Conservation (phyloP, 108 stramenopile species). For the Mediolabrus comicus region DNA sequence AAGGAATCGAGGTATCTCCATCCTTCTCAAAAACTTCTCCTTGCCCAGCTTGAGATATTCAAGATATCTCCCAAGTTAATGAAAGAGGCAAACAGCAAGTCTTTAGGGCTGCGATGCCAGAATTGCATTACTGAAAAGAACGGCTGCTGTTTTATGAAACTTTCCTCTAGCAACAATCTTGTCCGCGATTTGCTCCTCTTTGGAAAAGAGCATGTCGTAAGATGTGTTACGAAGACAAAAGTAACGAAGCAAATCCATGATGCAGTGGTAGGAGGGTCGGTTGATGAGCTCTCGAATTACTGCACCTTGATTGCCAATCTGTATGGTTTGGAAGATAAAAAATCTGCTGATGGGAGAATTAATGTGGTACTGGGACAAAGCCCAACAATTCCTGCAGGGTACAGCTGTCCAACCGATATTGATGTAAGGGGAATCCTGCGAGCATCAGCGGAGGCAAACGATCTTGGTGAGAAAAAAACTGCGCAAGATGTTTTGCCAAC, state of each 20-base stretch:
- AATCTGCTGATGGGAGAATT: neutral
- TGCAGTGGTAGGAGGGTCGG: neutral
- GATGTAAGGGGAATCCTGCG: neutral
- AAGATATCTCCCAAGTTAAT: conserved; percentile 9
- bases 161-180: conserved; percentile 6
- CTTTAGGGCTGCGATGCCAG: conserved; percentile 19
- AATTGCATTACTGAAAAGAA: conserved; percentile 14
- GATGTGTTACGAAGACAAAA: neutral
- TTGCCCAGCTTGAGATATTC: conserved; percentile 23
- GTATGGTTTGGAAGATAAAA: neutral
- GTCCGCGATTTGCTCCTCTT: conserved; percentile 11
- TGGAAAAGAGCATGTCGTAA: conserved; percentile 9
- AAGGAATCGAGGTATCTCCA: conserved; percentile 10
- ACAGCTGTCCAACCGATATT: neutral
- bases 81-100: neutral
- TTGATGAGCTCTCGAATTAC: neutral
- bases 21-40: neutral
- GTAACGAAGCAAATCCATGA: neutral
- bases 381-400: neutral
- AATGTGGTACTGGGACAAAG: neutral
- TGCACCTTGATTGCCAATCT: neutral
- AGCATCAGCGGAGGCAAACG: neutral
- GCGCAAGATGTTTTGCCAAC: no score
- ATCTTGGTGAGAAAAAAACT: neutral
- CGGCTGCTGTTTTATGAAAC: conserved; percentile 20